Evolutionary conservation across 805 yeast species (phyloP), one percentile per base, ranked within the genome.

Genomic region (Starmerella potacharoeniae): DNA sequence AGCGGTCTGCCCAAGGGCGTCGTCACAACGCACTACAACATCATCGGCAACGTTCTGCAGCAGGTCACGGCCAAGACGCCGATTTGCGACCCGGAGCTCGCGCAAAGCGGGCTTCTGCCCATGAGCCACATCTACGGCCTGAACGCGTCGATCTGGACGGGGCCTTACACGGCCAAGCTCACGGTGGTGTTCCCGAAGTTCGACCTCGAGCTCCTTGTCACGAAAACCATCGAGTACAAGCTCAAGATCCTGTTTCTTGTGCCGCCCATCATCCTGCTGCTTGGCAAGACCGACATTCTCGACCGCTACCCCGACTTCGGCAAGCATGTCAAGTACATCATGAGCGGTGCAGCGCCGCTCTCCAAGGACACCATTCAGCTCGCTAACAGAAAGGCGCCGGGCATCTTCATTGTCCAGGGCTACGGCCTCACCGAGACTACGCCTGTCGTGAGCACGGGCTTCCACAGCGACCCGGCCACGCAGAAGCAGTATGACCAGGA

Each of bases 1-100:
- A 66, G 69, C n/a, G 90, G 93, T 54, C 77, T 82, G 44, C 87
- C 91, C 58, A 86, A 85, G 71, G 91, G 91, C 63, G 91, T 83
- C 30, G 79, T 81, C 34, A 71, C 83, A 58, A 74, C 78, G 34
- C 89, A 84, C 60, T 67, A 66, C 49, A 82, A 81, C 60, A 74
- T 79, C 16, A 70, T 70, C 11, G 65, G 75, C 31, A 73, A 73
- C 53, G 62, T 67, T 2, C 47, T 59, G 30, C 68, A 65, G 49
- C 36, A 37, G 13, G 40, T 34, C 6, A 13, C 49, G 2, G 6
- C 45, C 29, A 33, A 45, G 2, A 13, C 52, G 4, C 33, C 6
- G 61, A 66, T 49, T 55, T 66, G 30, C 65, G 67, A 11, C 53
- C 55, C 51, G 53, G 73, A 55, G 55, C 65, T 53, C 55, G 63